Evolutionary conservation across 805 yeast species (phyloP), one percentile per base, ranked within the genome.

Genomic region (Zygotorulaspora danielsina): DNA sequence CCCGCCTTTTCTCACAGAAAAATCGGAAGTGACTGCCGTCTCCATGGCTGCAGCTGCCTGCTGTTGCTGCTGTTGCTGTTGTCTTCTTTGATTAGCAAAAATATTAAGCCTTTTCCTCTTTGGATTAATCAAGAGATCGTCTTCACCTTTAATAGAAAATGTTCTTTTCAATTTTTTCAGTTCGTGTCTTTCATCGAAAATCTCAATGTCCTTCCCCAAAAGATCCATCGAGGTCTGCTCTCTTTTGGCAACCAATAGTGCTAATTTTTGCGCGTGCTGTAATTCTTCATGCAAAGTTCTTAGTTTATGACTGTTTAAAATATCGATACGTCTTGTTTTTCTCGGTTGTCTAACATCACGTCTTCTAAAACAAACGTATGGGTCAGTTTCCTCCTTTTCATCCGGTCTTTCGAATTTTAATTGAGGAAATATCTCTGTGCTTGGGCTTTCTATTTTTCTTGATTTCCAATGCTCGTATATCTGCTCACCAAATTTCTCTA

Each of bases 341-440:
- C 98, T 82, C 20, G 94, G 93, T 58, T 85, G 97, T 49, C 98
- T 78, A 49, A 87, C 82, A 57, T 89, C 97, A 62, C 98, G 82
- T 50, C 96, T 79, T 55, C 98, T 77, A 70, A 93, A 93, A 67
- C 97, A 87, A 28, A 87, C 82, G 62, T 93, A 93, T 1, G 98
- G 97, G 61, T 93, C 97, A 44, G 75, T 76, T 54, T 89, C 97
- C 54, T 89, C 97, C 55, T 88, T 88, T 43, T 86, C 93, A 40
- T 76, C 77, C 17, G 85, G 85, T 51, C 85, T 89, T 65, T 89
- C 97, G 59, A 85, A 88, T 59, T 80, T 84, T 36, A 93, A 69
- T 11, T 72, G 62, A 3, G 97, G 95, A 49, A 78, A 73, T 15
- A 93, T 75, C 3, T 83, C 63, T 50, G 75, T 75, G 21, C 97